Evolutionary conservation across 805 yeast species (phyloP), one percentile per base, ranked within the genome.

Genomic region (Pichia scutulata): DNA sequence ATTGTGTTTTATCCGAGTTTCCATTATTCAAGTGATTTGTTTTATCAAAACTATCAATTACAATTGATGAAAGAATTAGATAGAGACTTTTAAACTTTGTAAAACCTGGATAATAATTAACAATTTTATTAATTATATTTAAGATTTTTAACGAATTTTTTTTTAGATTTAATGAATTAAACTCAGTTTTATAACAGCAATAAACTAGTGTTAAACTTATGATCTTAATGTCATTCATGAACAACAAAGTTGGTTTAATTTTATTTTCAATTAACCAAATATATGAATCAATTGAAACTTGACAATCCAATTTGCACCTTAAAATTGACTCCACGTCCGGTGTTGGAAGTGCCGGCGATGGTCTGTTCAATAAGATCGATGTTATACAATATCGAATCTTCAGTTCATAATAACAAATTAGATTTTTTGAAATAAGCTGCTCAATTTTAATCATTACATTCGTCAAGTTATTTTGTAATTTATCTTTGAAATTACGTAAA

Each of bases 171-270:
- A 23, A 47, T 3, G 63, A 52, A 30, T 52, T 44, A 7, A 49
- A 22, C 23, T 60, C 64, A 2, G 56, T 22, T 41, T 61, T 53
- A 63, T 63, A 60, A 19, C 58, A 58, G 28, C 64, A 59, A 41
- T 59, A 60, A 14, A 60, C 49, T 56, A 59, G 57, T 0, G 62
- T 54, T 8, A 59, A 49, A 3, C 63, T 60, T 22, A 55, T 47
- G 6, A 56, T 54, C 9, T 57, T 56, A 4, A 57, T 40, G 42
- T 60, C 63, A 44, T 60, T 57, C 13, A 60, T 39, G 43, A 56
- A 54, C 18, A 50, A 44, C 4, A 60, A 58, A 6, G 52, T 54
- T 2, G 58, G 51, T 30, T 46, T 48, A 60, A 60, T 57, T 2
- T 56, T 57, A 22, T 36, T 33, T 13, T 52, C 41, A 0, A 58